Evolutionary conservation across 2,329 filamentous ascomycete species (phyloP).

Genomic region (Talaromyces sp.): DNA sequence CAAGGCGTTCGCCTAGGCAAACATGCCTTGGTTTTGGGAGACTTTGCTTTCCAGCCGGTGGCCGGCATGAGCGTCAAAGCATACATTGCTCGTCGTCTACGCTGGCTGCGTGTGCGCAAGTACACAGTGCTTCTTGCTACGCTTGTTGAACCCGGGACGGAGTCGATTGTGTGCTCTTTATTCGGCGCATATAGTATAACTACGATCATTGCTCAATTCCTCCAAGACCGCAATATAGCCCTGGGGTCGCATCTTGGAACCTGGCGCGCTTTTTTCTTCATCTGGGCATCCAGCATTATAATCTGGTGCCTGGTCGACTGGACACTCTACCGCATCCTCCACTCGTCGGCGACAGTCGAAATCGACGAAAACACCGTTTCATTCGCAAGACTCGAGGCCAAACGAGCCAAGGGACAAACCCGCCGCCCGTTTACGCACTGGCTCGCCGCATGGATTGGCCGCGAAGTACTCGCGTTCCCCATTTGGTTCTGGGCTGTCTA

Average conservation of each 20-base stretch:
- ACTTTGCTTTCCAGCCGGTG: conserved; percentile 86
- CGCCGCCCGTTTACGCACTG: conserved; percentile 61
- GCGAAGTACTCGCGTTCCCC: conserved; percentile 76
- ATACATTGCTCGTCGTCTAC: conserved; percentile 73
- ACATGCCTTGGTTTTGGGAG: conserved; percentile 77
- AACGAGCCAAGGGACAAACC: conserved; percentile 21
- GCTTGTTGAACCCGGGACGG: conserved; percentile 85
- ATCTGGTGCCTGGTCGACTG: conserved; percentile 74
- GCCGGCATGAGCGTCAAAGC: conserved; percentile 69
- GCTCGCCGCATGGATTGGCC: conserved; percentile 75
- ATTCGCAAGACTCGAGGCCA: conserved; percentile 56
- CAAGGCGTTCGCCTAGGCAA: conserved; percentile 53
- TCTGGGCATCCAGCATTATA: conserved; percentile 62
- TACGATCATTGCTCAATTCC: conserved; percentile 55
- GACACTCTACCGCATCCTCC: conserved; percentile 65
- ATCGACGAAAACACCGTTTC: conserved; percentile 65
- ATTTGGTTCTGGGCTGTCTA: conserved; percentile 88
- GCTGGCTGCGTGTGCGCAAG: conserved; percentile 91
- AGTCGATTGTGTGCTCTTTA: conserved; percentile 75
- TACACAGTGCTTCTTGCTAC: conserved; percentile 88
- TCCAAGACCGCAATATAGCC: conserved; percentile 33
- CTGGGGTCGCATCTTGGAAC: conserved; percentile 52
- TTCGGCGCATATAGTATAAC: conserved; percentile 77
- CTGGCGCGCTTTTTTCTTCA: conserved; percentile 58
- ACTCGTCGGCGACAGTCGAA: conserved; percentile 65